Evolutionary conservation across 2,329 filamentous ascomycete species (phyloP).

Genomic region (Cryphonectria nitschkei): DNA sequence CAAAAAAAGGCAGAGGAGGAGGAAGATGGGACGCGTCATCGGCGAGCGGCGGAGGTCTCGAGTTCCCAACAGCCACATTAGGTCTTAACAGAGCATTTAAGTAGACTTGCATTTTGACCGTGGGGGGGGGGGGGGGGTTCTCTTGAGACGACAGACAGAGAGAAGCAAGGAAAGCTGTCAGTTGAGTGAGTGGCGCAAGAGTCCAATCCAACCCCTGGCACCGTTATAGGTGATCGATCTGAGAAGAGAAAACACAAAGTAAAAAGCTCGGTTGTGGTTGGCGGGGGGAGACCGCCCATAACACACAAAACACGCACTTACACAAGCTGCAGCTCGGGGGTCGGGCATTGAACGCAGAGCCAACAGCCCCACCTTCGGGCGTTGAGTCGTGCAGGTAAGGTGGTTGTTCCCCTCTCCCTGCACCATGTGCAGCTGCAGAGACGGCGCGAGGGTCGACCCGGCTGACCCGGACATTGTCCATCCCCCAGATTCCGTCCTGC

Average conservation of each 20-base stretch:
- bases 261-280: neutral
- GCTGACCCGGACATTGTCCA: slow-evolving; percentile 7
- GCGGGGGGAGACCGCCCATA: too few species aligned
- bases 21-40: slow-evolving; percentile 33
- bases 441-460: neutral
- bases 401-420: neutral
- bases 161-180: too few species aligned
- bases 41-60: slow-evolving; percentile 28
- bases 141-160: neutral
- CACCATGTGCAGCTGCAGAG: neutral
- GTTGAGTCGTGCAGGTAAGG: slow-evolving; percentile 1
- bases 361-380: slow-evolving; percentile 12
- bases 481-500: slow-evolving; percentile 5
- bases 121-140: neutral
- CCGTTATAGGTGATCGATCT: neutral
- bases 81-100: slow-evolving; percentile 18
- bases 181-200: too few species aligned
- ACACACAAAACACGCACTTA: too few species aligned
- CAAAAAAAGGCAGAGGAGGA: neutral
- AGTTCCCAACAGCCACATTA: slow-evolving; percentile 4
- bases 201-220: too few species aligned
- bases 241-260: neutral
- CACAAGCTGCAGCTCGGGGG: slow-evolving; percentile 4
- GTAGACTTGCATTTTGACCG: slow-evolving; percentile 18
- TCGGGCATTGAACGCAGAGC: slow-evolving; percentile 8